Evolutionary conservation across 257 asterid species (phyloP), one percentile per base, ranked within the genome.

Genomic region (Solanum commersonii): DNA sequence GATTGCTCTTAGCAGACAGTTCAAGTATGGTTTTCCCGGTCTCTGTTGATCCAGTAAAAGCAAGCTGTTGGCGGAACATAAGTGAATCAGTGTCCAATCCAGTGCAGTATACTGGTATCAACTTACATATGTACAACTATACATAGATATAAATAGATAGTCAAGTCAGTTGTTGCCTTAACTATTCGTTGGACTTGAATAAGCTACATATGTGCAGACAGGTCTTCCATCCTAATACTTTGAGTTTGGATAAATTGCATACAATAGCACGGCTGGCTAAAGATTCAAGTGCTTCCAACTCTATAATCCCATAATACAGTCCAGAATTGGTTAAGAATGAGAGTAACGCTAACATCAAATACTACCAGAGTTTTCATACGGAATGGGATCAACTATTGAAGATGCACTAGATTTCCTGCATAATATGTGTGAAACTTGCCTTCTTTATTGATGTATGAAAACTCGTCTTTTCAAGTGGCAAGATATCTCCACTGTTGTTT

Each of bases 41-140:
- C 1, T 93, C 97, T 15, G 98, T 96, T 81, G 99, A 96, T 87
- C 99, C 99, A 40, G 99, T 96, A 95, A 97, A 97, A 87, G 99
- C 98, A 92, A 97, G 87, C 99, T 96, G 94, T 90, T 87, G 87
- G 1, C 10, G 84, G 85, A 79, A 60, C 31, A 84, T 33, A 70
- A 23, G 83, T 31, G 29, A 23, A 74, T 23, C 49, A 73, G 35
- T 44, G 44, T 44, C 70, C 37, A 83, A n/a, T 35, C 52, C 13
- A 65, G 76, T 22, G 25, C 73, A 67, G 46, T 74, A 31, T 12
- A 40, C 60, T 40, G 59, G 83, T n/a, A n/a, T 77, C 83, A 6
- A 77, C 33, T 12, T 38, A 1, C 14, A 7, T 16, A 33, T 72
- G 42, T 7, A 71, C 76, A 71, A 72, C 14, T 15, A 72, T 15